These are phyloP conservation scores for Arbutus unedo DNA, from an alignment of 148 eudicot genomes.

Conservation along the genomic window DNA sequence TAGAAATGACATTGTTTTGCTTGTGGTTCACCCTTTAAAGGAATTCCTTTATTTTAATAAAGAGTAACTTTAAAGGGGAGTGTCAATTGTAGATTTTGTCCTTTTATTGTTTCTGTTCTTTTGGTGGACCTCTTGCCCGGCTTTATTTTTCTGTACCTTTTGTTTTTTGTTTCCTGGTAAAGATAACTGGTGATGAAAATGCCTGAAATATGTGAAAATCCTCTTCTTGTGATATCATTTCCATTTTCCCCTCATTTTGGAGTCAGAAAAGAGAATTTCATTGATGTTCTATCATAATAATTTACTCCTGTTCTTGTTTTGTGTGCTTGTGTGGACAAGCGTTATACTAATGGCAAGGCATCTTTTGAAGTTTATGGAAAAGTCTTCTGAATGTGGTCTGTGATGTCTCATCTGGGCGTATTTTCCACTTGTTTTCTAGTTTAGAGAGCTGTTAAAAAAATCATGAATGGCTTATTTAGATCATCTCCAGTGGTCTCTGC, in stretches of 20 bases:
- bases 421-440: background rate
- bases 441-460: background rate
- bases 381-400: background rate
- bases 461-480: background rate
- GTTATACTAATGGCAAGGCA: too few relatives aligned
- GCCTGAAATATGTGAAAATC: background rate
- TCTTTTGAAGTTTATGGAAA: background rate
- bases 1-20: background rate
- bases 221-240: slow-evolving; percentile 3
- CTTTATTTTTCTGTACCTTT: background rate
- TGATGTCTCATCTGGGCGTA: background rate
- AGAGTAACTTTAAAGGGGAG: background rate
- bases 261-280: background rate
- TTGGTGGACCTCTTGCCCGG: background rate
- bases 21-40: background rate
- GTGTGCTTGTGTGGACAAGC: background rate
- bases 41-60: background rate
- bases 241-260: background rate
- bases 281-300: background rate
- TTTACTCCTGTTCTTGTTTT: background rate
- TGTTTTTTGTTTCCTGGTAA: background rate
- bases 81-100: background rate
- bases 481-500: background rate
- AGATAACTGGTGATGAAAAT: background rate
- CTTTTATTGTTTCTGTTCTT: background rate